Evolutionary conservation across 306 rosid genomes (phyloP).

Genomic region (Quercus dentata): DNA sequence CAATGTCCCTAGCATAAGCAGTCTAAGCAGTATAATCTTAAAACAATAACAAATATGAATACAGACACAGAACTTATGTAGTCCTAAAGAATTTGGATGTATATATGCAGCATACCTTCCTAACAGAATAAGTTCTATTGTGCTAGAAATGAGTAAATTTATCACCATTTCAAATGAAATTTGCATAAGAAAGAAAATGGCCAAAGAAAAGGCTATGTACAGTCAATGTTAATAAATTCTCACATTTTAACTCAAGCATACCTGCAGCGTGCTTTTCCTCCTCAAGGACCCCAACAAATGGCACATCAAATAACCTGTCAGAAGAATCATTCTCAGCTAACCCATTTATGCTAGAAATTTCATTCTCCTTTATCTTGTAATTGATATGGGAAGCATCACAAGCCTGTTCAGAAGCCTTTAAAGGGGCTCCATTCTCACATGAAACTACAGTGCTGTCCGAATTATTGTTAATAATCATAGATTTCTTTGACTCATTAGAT

Average conservation of each 20-base stretch:
- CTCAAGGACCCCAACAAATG: constrained; percentile 43
- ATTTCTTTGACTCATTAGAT: constrained; percentile 50
- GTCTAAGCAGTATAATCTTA: not conserved
- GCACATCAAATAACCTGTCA: constrained; percentile 56
- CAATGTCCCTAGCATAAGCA: not conserved
- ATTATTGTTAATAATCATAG: constrained; percentile 25
- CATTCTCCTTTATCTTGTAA: constrained; percentile 48
- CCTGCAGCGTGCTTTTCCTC: constrained; percentile 65
- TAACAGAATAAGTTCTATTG: constrained; percentile 7
- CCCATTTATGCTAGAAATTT: constrained; percentile 37
- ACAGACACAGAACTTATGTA: not conserved
- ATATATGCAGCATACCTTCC: not conserved
- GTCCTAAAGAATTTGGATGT: not conserved
- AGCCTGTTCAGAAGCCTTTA: constrained; percentile 48
- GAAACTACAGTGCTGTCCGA: constrained; percentile 45
- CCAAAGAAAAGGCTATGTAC: not conserved
- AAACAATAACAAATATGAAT: not conserved
- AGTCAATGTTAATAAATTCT: not conserved
- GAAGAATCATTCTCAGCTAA: constrained; percentile 48
- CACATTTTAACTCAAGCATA: constrained; percentile 23
- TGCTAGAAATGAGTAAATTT: not conserved
- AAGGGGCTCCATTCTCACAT: constrained; percentile 55
- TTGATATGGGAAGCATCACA: constrained; percentile 37
- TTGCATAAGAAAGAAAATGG: not conserved
- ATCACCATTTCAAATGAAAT: not conserved